These are phyloP conservation scores for Scheffersomyces amazonensis DNA, from an alignment of 805 yeast species.

Conservation along the genomic window DNA sequence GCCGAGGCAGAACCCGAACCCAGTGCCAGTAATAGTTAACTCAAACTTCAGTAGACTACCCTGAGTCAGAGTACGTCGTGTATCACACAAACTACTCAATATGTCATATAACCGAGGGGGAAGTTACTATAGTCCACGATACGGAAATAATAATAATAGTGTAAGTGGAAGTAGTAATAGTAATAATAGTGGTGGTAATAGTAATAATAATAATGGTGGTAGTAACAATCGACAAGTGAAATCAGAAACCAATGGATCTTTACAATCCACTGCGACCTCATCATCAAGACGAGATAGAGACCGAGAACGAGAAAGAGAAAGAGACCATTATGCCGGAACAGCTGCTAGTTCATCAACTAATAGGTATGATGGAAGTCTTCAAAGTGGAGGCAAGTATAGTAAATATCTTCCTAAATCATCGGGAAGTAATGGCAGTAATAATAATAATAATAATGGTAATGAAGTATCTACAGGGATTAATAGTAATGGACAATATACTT, in stretches of 20 bases:
- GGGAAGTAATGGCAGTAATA: neutral
- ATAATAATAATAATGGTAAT: neutral
- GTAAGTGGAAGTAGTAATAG: neutral
- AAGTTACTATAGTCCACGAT: conserved; percentile 4
- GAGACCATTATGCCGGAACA: neutral
- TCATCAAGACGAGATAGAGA: neutral
- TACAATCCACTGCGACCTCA: neutral
- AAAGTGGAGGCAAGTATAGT: conserved; percentile 6
- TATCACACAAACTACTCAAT: too few species aligned
- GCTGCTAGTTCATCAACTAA: neutral
- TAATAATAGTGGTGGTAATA: too few species aligned
- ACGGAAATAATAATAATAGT: conserved; percentile 3
- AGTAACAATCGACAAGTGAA: too few species aligned
- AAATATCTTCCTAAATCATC: conserved; percentile 4
- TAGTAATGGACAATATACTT: neutral
- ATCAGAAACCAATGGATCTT: neutral
- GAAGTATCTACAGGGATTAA: neutral
- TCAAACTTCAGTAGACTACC: too few species aligned
- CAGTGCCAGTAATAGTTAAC: too few species aligned
- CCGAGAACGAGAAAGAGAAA: neutral
- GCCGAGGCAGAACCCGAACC: too few species aligned
- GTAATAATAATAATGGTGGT: too few species aligned
- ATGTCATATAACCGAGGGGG: conserved; percentile 8
- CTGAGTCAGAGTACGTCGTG: too few species aligned
- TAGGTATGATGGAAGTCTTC: neutral